A percentile compares a stretch with the other conserved stretches of the same genome.
These are phyloP conservation scores for Fusarium sp. DNA, from an alignment of 2,329 filamentous ascomycete genomes.

Conservation along the genomic window DNA sequence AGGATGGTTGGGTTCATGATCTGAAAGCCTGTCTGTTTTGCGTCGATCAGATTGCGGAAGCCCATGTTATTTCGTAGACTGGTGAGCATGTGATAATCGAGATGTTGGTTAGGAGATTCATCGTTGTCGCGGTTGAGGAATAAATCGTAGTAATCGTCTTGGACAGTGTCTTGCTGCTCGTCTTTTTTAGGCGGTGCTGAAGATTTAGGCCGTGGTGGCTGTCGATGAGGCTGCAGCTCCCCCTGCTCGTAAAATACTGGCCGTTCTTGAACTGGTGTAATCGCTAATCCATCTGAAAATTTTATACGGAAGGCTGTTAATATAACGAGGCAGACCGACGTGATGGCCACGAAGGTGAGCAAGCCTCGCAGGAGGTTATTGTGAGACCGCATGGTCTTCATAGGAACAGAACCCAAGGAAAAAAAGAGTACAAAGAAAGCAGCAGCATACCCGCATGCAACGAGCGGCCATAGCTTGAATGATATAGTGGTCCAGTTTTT, in stretches of 20 bases:
- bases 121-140: conserved; percentile 8
- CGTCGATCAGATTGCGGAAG: conserved; percentile 37
- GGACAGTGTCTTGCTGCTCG: background rate
- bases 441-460: background rate
- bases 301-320: conserved; percentile 31
- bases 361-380: conserved; percentile 22
- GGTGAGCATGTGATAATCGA: conserved; percentile 35
- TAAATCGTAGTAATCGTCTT: conserved; percentile 9
- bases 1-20: conserved; percentile 40
- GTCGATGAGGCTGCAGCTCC: background rate
- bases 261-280: conserved; percentile 21
- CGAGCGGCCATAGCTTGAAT: conserved; percentile 1
- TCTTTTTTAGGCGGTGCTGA: background rate
- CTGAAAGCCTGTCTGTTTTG: conserved; percentile 21
- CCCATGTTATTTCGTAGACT: conserved; percentile 39
- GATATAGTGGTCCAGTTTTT: conserved; percentile 5
- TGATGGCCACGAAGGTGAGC: conserved; percentile 24
- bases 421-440: background rate
- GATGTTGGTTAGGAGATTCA: background rate
- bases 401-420: background rate
- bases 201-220: background rate
- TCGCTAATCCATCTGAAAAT: conserved; percentile 15
- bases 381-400: conserved; percentile 26
- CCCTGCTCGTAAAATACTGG: conserved; percentile 36
- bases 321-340: conserved; percentile 13